A percentile compares a stretch with the other conserved stretches of the same genome.
Evolutionary conservation across 352 stramenopile genomes (phyloP).

Genomic region (Globisporangium yorkense): DNA sequence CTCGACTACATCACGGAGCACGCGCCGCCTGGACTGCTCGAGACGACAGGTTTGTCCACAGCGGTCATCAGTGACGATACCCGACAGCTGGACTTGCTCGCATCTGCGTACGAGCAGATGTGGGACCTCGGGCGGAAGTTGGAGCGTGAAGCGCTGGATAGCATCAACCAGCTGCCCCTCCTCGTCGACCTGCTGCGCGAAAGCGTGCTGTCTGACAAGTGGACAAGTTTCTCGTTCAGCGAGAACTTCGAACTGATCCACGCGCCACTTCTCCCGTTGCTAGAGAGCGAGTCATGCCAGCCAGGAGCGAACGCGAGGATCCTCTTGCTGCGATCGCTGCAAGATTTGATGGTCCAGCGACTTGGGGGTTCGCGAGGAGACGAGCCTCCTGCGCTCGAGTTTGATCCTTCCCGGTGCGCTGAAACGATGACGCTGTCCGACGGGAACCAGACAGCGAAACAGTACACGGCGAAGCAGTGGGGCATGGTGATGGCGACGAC

Average conservation of each 20-base stretch:
- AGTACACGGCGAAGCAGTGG: constrained; percentile 90
- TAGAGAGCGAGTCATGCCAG: constrained; percentile 35
- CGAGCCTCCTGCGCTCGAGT: constrained; percentile 76
- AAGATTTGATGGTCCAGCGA: constrained; percentile 83
- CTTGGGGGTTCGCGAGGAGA: constrained; percentile 67
- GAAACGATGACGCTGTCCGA: constrained; percentile 88
- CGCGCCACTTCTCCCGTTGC: constrained; percentile 54
- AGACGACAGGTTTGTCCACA: constrained; percentile 27
- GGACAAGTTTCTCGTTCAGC: constrained; percentile 50
- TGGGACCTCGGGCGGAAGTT: constrained; percentile 52
- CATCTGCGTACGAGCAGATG: constrained; percentile 64
- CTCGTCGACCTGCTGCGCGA: constrained; percentile 61
- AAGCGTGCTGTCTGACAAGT: constrained; percentile 53
- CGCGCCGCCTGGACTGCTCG: constrained; percentile 47
- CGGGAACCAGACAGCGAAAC: constrained; percentile 76
- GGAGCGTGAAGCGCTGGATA: constrained; percentile 67
- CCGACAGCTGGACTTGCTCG: constrained; percentile 41
- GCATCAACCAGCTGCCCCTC: constrained; percentile 47
- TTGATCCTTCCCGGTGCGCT: constrained; percentile 79
- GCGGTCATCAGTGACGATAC: constrained; percentile 28
- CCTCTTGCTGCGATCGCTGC: constrained; percentile 68
- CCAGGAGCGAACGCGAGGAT: constrained; percentile 37
- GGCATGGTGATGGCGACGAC: constrained; percentile 87
- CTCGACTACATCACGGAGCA: constrained; percentile 66
- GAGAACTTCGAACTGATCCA: constrained; percentile 61